Evolutionary conservation across 108 stramenopile genomes (phyloP).

Genomic region (Chaetoceros tenuissimus): DNA sequence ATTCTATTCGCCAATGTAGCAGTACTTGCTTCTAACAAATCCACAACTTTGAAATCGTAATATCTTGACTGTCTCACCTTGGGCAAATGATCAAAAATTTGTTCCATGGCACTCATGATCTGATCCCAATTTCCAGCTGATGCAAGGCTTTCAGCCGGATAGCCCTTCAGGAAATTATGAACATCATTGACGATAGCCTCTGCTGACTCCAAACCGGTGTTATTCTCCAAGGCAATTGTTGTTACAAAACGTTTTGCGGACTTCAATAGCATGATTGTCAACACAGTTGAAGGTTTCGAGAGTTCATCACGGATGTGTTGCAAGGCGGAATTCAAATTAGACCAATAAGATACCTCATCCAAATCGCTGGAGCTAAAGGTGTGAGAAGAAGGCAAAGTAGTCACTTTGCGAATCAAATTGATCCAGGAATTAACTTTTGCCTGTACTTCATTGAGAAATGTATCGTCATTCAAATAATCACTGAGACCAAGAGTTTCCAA

Average conservation of each 20-base stretch:
- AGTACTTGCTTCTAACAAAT: conserved; percentile 78
- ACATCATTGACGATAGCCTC: conserved; percentile 56
- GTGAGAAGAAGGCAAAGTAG: conserved; percentile 43
- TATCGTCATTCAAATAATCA: conserved; percentile 43
- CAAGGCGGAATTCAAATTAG: conserved; percentile 50
- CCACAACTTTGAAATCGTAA: conserved; percentile 73
- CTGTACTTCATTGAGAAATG: conserved; percentile 69
- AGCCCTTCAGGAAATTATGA: conserved; percentile 70
- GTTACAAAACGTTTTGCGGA: conserved; percentile 84
- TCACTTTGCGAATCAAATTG: conserved; percentile 70
- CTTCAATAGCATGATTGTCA: conserved; percentile 72
- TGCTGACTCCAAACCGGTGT: conserved; percentile 79
- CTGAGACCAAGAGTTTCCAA: conserved; percentile 51
- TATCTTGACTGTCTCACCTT: conserved; percentile 78
- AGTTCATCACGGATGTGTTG: conserved; percentile 48
- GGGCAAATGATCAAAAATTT: conserved; percentile 71
- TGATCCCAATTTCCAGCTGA: conserved; percentile 63
- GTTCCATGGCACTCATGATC: conserved; percentile 41
- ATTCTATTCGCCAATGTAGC: conserved; percentile 51
- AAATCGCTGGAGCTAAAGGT: conserved; percentile 55
- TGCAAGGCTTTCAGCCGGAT: conserved; percentile 67
- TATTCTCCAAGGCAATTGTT: conserved; percentile 85
- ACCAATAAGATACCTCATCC: conserved; percentile 83
- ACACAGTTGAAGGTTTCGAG: conserved; percentile 36
- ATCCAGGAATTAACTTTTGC: conserved; percentile 64